Base-by-base conservation (phyloP, 2,329 filamentous ascomycete species). In the Aureobasidium lini region DNA sequence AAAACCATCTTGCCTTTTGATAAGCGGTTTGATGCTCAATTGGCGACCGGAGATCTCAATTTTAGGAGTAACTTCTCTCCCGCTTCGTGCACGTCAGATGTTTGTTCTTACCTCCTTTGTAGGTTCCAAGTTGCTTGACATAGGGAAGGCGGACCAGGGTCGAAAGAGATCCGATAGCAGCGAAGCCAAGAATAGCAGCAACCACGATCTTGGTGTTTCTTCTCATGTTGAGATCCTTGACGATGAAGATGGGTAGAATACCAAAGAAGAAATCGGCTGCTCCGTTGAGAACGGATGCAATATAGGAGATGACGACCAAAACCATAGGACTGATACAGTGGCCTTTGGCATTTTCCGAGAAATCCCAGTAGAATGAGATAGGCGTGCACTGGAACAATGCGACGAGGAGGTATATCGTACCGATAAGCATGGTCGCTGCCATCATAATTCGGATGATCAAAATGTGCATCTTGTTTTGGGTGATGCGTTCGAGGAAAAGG, bases 61-160 rank as follows among this genome's bases (percentile, higher is more conserved):
- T 23, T 23, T 23, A 3, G 23, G 23, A 23, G 23, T 23, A 23
- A 23, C 23, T 23, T 23, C 23, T 23, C 23, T 23, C 23, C 23
- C 23, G 23, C 23, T 23, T 23, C 23, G 23, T 23, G 23, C 23
- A 23, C 1, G 23, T 23, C 23, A 23, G 23, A 23, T 23, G 23
- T 74, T 82, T 34, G 3, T 15, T 7, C 49, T 42, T 15, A 53
- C 49, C 49, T 81, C 76, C 71, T 46, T 70, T 63, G 50, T 66
- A 68, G 4, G 60, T 60, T 23, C 77, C 66, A 0, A 77, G 64
- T 62, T 72, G 65, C 58, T 73, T 63, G 60, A 71, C 66, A 66
- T 78, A 74, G 3, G 75, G 73, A 63, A 80, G 71, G 36, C 79
- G 73, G 6, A 80, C 73, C 82, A 42, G 81, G 84, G 48, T 60